Evolutionary conservation across 257 asterid species (phyloP).

Genomic region (Rhazya stricta): DNA sequence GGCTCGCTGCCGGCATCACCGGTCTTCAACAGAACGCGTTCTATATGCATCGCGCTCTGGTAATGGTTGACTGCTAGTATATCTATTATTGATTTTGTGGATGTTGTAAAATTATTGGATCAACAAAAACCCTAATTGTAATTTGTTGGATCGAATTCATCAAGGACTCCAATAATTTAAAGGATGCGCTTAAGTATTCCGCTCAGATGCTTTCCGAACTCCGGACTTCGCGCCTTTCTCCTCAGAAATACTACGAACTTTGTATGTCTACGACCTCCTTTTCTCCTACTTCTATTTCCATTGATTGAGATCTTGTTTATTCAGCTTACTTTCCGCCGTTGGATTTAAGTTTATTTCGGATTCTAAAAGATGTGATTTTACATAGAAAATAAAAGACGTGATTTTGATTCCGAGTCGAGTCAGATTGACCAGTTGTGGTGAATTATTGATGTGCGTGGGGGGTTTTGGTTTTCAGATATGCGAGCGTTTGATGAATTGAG

Average conservation of each 20-base stretch:
- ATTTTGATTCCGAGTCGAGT: not conserved
- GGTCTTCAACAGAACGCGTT: constrained; percentile 98
- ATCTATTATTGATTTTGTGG: too few species aligned
- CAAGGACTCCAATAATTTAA: constrained; percentile 88
- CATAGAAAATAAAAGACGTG: not conserved
- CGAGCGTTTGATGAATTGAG: constrained; percentile 97
- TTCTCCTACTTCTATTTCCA: constrained; percentile 2
- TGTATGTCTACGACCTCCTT: constrained; percentile 50
- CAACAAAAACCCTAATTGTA: constrained; percentile 38
- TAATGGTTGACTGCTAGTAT: constrained; percentile 19
- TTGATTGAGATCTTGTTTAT: constrained; percentile 12
- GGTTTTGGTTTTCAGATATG: constrained; percentile 62
- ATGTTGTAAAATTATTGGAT: constrained; percentile 1
- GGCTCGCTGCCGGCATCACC: constrained; percentile 93
- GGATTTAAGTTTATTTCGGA: not conserved
- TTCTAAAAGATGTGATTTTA: not conserved
- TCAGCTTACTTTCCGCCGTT: not conserved
- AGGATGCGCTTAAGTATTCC: constrained; percentile 91
- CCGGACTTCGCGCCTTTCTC: constrained; percentile 94
- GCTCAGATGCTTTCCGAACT: constrained; percentile 99
- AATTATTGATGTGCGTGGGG: not conserved
- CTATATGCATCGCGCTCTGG: constrained; percentile 98
- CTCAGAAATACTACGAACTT: constrained; percentile 93
- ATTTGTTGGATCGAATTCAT: constrained; percentile 16
- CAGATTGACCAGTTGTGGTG: not conserved